Conservation (phyloP, 768 basidiomycete species). For the Pleurotus djamor region DNA sequence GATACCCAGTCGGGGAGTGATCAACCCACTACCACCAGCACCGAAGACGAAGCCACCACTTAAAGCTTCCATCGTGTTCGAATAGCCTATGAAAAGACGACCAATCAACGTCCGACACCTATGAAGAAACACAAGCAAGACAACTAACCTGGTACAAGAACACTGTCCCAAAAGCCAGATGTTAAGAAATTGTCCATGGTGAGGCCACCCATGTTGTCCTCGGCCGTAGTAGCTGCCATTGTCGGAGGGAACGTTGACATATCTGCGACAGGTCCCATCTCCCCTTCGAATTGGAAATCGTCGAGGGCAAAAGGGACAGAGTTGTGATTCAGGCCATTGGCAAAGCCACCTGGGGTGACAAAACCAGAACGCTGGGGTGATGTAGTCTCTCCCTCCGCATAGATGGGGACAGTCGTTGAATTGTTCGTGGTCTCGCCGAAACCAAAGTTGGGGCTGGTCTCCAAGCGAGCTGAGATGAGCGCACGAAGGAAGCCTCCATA, state of each 20-base stretch:
- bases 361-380: not conserved
- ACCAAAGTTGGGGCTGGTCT: conserved; percentile 12
- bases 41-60: conserved; percentile 88
- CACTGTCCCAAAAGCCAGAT: conserved; percentile 83
- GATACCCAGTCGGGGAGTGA: conserved; percentile 66
- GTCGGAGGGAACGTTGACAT: conserved; percentile 88
- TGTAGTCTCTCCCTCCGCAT: not conserved
- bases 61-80: conserved; percentile 74
- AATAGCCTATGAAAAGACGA: conserved; percentile 49
- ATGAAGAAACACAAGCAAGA: not conserved
- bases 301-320: conserved; percentile 28
- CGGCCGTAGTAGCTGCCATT: conserved; percentile 56
- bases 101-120: not conserved
- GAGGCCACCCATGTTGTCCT: conserved; percentile 36
- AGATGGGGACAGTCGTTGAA: conserved; percentile 1
- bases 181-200: conserved; percentile 85
- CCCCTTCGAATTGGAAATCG: conserved; percentile 72
- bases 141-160: conserved; percentile 77
- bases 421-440: not conserved
- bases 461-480: conserved; percentile 58
- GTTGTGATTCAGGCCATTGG: not conserved
- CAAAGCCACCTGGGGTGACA: not conserved
- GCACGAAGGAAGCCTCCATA: conserved; percentile 84
- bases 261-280: conserved; percentile 84
- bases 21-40: conserved; percentile 78